A percentile compares a stretch with the other conserved stretches of the same genome.
Evolutionary conservation across 2,329 filamentous ascomycete genomes (phyloP).

Genomic region (Microcyclosporella mali): DNA sequence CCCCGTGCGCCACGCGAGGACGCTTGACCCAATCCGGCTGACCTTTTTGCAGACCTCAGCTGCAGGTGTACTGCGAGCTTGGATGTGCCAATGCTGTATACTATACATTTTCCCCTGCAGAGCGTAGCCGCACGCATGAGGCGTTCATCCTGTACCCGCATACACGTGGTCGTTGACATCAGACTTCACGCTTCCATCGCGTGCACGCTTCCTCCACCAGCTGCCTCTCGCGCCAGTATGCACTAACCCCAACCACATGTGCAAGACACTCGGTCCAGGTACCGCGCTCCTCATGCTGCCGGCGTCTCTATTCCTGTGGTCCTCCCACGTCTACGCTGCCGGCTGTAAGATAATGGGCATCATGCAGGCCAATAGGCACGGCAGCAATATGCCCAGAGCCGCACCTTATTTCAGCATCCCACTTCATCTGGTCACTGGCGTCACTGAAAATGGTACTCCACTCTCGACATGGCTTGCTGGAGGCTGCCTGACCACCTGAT

Average conservation of each 20-base stretch:
- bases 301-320: no score
- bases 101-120: slow-evolving; percentile 15
- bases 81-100: slow-evolving; percentile 10
- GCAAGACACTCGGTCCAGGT: not conserved
- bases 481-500: slow-evolving; percentile 12
- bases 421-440: not conserved
- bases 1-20: no score
- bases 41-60: slow-evolving; percentile 8
- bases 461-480: slow-evolving; percentile 12
- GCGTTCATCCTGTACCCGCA: slow-evolving; percentile 18
- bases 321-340: no score
- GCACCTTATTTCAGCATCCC: slow-evolving; percentile 15
- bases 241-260: no score
- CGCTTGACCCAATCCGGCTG: no score
- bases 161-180: slow-evolving; percentile 11
- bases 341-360: no score
- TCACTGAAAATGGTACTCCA: not conserved
- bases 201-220: not conserved
- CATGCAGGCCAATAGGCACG: slow-evolving; percentile 9
- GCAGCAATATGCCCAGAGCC: slow-evolving; percentile 10
- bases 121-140: slow-evolving; percentile 12
- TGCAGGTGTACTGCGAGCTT: slow-evolving; percentile 13
- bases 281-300: slow-evolving; percentile 5
- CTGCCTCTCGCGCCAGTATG: not conserved
- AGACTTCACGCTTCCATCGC: not conserved